Evolutionary conservation across 257 asterid genomes (phyloP), one percentile per base, ranked within the genome.

Genomic region (Coffea canephora): DNA sequence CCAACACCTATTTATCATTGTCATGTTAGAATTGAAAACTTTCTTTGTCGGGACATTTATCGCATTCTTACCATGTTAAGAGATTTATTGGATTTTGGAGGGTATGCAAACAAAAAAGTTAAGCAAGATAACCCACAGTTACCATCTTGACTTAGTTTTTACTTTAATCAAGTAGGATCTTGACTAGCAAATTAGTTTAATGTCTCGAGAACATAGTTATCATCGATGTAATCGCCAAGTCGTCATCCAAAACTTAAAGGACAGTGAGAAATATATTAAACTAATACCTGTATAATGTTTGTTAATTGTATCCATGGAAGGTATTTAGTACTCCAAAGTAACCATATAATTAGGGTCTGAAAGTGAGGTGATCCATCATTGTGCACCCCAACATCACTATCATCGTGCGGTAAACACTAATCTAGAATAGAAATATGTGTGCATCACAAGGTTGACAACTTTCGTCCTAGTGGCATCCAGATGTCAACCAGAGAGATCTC

Each of bases 341-440:
- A 23, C 8, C n/a, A n/a, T 62, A 62, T 59, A 62, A 7, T 9
- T n/a, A 23, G 3, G 21, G 70, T 65, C 61, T 76, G 23, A 36
- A 68, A 52, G 36, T 8, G 9, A 19, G 25, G 9, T 8, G 12
- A 27, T 23, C 25, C 76, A 73, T 74, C 55, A 78, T 64, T 49
- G 73, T 70, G 74, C 31, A 27, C 79, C 76, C 80, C 82, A 36
- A 23, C 74, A 48, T 78, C 79, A 69, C 80, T 39, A 21, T 78
- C 77, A 73, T 78, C 65, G 34, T 69, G 71, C 21, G 69, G 61
- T 55, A 74, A 57, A 68, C 76, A 66, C 23, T 54, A 49, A 27
- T 45, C 74, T 73, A 39, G 8, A 8, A 23, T 21, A 50, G 46
- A 41, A 36, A 67, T 27, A 71, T 34, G 75, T 46, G 77, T n/a